Conservation (phyloP, 2,329 filamentous ascomycete genomes). For the Hymenoscyphus linearis region DNA sequence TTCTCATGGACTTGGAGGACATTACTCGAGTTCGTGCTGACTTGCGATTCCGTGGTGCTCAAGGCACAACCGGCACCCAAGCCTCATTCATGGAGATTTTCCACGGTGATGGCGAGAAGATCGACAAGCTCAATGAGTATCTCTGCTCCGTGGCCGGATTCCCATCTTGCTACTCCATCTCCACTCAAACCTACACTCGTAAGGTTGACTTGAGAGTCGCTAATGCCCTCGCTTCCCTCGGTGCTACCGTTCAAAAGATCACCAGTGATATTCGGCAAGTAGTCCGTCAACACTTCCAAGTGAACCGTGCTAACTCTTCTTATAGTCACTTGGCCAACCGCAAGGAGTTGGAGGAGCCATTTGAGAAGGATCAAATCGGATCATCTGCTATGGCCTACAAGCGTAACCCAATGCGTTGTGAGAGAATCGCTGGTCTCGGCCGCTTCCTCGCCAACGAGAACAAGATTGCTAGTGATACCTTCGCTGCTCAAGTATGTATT, state of each 20-base stretch:
- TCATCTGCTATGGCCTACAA: constrained; percentile 54
- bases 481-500: constrained; percentile 54
- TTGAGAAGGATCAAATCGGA: constrained; percentile 74
- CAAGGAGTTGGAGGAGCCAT: constrained; percentile 84
- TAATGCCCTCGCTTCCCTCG: constrained; percentile 75
- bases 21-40: constrained; percentile 63
- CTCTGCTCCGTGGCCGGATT: constrained; percentile 51
- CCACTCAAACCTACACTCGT: constrained; percentile 64
- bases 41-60: constrained; percentile 66
- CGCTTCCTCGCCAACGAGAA: constrained; percentile 39
- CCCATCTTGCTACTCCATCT: constrained; percentile 39
- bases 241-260: constrained; percentile 73
- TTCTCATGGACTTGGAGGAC: constrained; percentile 67
- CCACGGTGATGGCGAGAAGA: constrained; percentile 44
- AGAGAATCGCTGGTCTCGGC: constrained; percentile 42
- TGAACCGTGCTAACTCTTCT: not conserved
- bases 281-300: not conserved
- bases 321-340: constrained; percentile 60
- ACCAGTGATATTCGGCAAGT: constrained; percentile 57
- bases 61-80: constrained; percentile 58
- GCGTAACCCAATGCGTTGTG: constrained; percentile 44
- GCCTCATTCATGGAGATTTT: constrained; percentile 38
- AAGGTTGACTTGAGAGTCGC: constrained; percentile 79
- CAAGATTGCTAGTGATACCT: constrained; percentile 50
- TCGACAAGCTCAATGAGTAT: constrained; percentile 48